A percentile compares a stretch with the other conserved stretches of the same genome.
Evolutionary conservation across 2,329 filamentous ascomycete genomes (phyloP).

Genomic region (Chrysosporium queenslandicum): DNA sequence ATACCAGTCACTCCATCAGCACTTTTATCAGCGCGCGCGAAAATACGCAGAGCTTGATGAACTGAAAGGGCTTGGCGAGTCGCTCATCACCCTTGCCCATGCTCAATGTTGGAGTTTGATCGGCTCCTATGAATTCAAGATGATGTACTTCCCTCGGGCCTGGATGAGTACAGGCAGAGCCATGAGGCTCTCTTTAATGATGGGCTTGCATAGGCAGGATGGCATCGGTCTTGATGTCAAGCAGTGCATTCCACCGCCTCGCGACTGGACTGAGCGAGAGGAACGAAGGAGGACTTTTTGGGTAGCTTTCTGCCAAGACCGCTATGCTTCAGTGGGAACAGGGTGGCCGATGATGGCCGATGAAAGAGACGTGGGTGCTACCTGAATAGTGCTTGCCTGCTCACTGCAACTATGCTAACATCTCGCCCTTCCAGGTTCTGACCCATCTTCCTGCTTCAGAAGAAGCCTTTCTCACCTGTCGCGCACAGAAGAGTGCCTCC

Average conservation of each 20-base stretch:
- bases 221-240: constrained; percentile 78
- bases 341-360: constrained; percentile 95
- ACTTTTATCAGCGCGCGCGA: constrained; percentile 80
- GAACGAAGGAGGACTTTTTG: constrained; percentile 88
- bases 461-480: constrained; percentile 72
- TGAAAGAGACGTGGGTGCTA: constrained; percentile 59
- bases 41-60: constrained; percentile 88
- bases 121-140: constrained; percentile 83
- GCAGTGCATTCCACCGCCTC: constrained; percentile 73
- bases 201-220: constrained; percentile 80
- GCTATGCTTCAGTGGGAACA: constrained; percentile 90
- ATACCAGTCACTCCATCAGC: constrained; percentile 65
- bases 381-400: not conserved
- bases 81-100: constrained; percentile 74
- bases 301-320: constrained; percentile 83
- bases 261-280: constrained; percentile 89
- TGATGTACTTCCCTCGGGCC: constrained; percentile 92
- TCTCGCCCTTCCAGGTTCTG: constrained; percentile 46
- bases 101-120: constrained; percentile 76
- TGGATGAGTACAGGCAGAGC: constrained; percentile 86
- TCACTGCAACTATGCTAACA: not conserved
- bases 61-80: constrained; percentile 83
- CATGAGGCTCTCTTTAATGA: constrained; percentile 78
- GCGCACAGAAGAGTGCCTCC: constrained; percentile 59
- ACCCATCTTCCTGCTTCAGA: constrained; percentile 77